Evolutionary conservation across 208 protist species (phyloP).

Genomic region (Trypanosoma brucei): DNA sequence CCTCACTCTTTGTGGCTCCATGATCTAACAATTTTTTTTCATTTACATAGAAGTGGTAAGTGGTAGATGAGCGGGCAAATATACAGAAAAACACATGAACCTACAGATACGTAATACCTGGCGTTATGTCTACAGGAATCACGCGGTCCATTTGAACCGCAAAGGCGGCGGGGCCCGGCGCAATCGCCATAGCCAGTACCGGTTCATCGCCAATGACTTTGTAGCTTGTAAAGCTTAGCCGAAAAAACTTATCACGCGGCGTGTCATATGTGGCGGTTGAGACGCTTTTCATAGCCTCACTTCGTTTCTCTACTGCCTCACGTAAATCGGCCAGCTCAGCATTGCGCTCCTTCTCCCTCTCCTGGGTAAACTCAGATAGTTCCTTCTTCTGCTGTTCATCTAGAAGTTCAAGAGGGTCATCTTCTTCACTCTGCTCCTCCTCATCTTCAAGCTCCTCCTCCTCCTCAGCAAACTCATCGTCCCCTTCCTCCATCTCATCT

Average conservation of each 20-base stretch:
- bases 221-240: constrained; percentile 45
- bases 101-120: constrained; percentile 48
- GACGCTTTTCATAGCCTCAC: constrained; percentile 25
- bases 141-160: constrained; percentile 42
- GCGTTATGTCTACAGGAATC: constrained; percentile 29
- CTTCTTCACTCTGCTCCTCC: constrained; percentile 27
- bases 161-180: constrained; percentile 31
- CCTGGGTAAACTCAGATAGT: constrained; percentile 29
- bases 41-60: neutral
- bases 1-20: too few relatives aligned
- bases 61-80: constrained; percentile 4
- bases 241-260: constrained; percentile 43
- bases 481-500: constrained; percentile 23
- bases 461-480: constrained; percentile 22
- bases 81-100: constrained; percentile 1
- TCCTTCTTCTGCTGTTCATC: constrained; percentile 45
- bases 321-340: constrained; percentile 31
- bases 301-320: constrained; percentile 27
- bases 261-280: constrained; percentile 45
- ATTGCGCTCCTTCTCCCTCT: constrained; percentile 45
- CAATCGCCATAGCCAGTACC: constrained; percentile 30
- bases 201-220: constrained; percentile 30
- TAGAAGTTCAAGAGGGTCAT: constrained; percentile 35
- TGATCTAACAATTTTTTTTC: neutral
- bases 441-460: constrained; percentile 26